phyloP scores from a whole-genome alignment of 208 protist species.

The Crithidia thermophila region DNA sequence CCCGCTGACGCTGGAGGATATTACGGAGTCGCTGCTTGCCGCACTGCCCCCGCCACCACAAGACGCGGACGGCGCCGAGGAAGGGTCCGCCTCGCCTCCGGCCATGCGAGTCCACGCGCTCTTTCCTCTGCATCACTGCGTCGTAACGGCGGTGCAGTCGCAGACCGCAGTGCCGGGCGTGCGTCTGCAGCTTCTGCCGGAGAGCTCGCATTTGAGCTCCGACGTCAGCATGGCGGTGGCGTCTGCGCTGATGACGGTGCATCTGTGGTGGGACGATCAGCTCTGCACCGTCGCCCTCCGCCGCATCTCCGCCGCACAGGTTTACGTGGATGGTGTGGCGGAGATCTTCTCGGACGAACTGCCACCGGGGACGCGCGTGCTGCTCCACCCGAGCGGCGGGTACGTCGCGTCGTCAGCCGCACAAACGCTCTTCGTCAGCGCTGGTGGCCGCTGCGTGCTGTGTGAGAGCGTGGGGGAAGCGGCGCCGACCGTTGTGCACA shows the following conservation, averaged over 20 bases:
- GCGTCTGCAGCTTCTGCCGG: slow-evolving; percentile 7
- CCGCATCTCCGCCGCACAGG: slow-evolving; percentile 24
- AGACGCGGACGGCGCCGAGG: neutral
- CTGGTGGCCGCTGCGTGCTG: slow-evolving; percentile 15
- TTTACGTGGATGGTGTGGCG: slow-evolving; percentile 55
- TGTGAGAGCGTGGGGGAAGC: slow-evolving; percentile 1
- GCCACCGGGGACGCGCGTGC: slow-evolving; percentile 31
- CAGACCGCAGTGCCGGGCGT: slow-evolving; percentile 11
- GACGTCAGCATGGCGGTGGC: neutral
- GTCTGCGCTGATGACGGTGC: slow-evolving; percentile 33
- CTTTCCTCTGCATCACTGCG: slow-evolving; percentile 16
- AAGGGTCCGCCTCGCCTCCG: neutral
- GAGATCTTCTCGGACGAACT: slow-evolving; percentile 43
- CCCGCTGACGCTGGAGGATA: slow-evolving; percentile 52
- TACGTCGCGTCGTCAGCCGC: slow-evolving; percentile 26
- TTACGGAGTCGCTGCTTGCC: slow-evolving; percentile 49
- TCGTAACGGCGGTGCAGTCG: slow-evolving; percentile 11
- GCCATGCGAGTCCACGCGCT: slow-evolving; percentile 24
- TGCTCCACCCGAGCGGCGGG: slow-evolving; percentile 49
- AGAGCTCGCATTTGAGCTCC: slow-evolving; percentile 1
- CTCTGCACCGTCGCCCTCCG: slow-evolving; percentile 28
- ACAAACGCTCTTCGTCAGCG: slow-evolving; percentile 9
- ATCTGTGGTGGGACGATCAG: slow-evolving; percentile 37
- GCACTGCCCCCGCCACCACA: slow-evolving; percentile 39
- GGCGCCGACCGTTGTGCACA: slow-evolving; percentile 1